Conservation (phyloP, 495 filamentous ascomycete genomes). For the Aspergillus hancockii region DNA sequence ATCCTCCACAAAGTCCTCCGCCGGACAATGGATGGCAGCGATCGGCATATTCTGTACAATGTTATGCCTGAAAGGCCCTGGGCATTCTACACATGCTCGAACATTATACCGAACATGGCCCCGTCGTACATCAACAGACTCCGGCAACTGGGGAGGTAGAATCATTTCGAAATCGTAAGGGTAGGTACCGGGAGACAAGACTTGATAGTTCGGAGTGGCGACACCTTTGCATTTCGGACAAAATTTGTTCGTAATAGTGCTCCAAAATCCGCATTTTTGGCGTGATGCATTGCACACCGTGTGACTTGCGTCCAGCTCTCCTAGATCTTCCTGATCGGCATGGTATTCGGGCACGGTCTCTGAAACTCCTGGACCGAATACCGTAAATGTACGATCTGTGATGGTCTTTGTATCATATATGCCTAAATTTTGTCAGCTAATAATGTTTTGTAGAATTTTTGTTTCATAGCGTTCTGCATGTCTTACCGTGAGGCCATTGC, state of each 20-base stretch:
- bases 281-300: background rate
- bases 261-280: constrained; percentile 7
- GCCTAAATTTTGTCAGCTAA: constrained; percentile 3
- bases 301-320: background rate
- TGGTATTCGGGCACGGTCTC: background rate
- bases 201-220: background rate
- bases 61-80: constrained; percentile 15
- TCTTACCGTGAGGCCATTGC: constrained; percentile 16
- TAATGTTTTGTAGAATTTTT: background rate
- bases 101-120: constrained; percentile 14
- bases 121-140: constrained; percentile 13
- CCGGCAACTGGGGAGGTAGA: constrained; percentile 13
- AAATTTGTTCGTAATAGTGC: constrained; percentile 3
- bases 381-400: constrained; percentile 12
- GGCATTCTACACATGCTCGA: constrained; percentile 10
- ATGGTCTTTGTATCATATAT: constrained; percentile 7
- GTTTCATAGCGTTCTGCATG: background rate
- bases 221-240: background rate
- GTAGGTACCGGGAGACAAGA: constrained; percentile 11
- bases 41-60: constrained; percentile 15
- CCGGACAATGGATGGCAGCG: constrained; percentile 14
- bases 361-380: constrained; percentile 6
- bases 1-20: constrained; percentile 18
- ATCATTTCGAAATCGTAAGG: constrained; percentile 20
- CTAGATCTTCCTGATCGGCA: background rate